Percentiles rank a stretch among this genome's conserved stretches.
These are phyloP conservation scores for Clonostachys rhizophaga DNA, from an alignment of 2,329 filamentous ascomycete species.

Conservation along the genomic window DNA sequence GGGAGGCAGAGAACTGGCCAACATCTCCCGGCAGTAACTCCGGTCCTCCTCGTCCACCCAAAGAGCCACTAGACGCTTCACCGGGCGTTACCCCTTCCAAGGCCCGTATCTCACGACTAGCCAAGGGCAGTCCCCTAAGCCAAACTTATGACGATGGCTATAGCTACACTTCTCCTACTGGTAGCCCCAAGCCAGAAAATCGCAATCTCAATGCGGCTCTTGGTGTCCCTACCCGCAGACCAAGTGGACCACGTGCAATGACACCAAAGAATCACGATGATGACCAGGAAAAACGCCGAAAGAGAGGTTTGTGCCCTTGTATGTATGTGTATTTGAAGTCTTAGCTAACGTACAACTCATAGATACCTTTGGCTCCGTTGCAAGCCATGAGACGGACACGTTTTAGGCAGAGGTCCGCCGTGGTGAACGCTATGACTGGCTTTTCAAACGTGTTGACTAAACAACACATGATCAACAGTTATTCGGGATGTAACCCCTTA, in stretches of 20 bases:
- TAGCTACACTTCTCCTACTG: constrained; percentile 46
- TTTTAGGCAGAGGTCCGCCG: constrained; percentile 15
- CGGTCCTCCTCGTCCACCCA: constrained; percentile 55
- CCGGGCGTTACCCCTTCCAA: constrained; percentile 38
- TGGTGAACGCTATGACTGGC: constrained; percentile 4
- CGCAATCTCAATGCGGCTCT: constrained; percentile 50
- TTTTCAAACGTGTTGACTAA: constrained; percentile 6
- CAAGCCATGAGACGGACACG: constrained; percentile 27
- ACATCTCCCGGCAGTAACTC: constrained; percentile 29
- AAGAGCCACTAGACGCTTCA: constrained; percentile 50
- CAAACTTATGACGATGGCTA: constrained; percentile 52
- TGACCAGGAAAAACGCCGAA: constrained; percentile 46
- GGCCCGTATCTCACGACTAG: constrained; percentile 43
- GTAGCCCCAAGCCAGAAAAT: constrained; percentile 52
- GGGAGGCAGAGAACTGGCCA: constrained; percentile 36
- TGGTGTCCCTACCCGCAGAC: constrained; percentile 45
- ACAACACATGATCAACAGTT: not conserved
- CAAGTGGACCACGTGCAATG: constrained; percentile 57
- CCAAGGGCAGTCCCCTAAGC: constrained; percentile 50
- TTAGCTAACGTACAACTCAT: not conserved
- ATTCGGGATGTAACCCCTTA: no score
- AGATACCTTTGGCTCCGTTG: constrained; percentile 28
- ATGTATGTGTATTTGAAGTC: not conserved
- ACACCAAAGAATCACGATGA: constrained; percentile 49
- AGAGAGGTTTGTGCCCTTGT: constrained; percentile 44